phyloP scores from a whole-genome alignment of 305 asterid species.

The Fraxinus angustifolia region DNA sequence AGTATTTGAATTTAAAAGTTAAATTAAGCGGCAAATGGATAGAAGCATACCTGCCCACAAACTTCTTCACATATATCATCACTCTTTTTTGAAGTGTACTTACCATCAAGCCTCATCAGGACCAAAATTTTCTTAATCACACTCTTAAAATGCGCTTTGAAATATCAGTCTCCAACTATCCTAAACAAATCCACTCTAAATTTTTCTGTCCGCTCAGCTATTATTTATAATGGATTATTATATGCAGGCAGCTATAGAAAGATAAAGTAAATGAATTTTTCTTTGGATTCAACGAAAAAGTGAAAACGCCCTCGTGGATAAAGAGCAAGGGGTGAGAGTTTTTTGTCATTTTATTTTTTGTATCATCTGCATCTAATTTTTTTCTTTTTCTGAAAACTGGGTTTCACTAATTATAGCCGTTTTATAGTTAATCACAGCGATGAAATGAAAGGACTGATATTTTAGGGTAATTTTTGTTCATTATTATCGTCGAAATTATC shows the following conservation, averaged over 20 bases:
- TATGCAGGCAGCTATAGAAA: constrained; percentile 19
- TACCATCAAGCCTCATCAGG: constrained; percentile 36
- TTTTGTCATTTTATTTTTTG: not conserved
- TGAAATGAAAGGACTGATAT: not conserved
- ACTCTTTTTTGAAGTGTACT: constrained; percentile 42
- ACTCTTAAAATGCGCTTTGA: constrained; percentile 19
- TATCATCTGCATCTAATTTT: not conserved
- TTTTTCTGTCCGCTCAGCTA: constrained; percentile 24
- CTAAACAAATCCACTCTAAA: not conserved
- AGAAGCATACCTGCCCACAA: constrained; percentile 47
- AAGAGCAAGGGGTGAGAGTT: not conserved
- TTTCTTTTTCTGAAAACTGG: constrained; percentile 22
- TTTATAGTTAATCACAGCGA: constrained; percentile 4
- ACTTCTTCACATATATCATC: constrained; percentile 49
- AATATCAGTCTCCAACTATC: not conserved
- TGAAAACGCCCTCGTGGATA: not conserved
- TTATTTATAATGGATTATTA: constrained; percentile 15
- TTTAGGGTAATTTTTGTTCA: too few species aligned
- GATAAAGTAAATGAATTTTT: not conserved
- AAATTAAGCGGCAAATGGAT: constrained; percentile 8
- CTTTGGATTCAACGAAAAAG: not conserved
- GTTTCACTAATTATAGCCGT: constrained; percentile 15
- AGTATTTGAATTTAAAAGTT: not conserved
- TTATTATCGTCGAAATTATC: too few species aligned
- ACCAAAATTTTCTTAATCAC: not conserved